phyloP scores from a whole-genome alignment of 177 flowering plant genomes.

The Tripterygium wilfordii region DNA sequence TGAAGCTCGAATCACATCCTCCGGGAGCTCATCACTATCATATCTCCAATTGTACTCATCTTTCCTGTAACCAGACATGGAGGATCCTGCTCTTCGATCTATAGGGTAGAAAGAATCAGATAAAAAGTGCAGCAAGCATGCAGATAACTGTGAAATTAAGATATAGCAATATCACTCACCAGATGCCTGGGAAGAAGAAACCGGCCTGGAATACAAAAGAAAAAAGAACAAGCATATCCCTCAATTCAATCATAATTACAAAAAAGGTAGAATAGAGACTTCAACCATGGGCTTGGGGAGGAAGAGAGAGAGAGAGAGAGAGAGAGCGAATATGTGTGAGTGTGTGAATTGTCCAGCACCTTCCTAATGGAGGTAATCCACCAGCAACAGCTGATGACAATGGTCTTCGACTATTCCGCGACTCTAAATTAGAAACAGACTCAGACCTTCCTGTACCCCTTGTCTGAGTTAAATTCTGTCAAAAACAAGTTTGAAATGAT shows the following conservation, averaged over 20 bases:
- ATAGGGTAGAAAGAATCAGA: constrained; percentile 17
- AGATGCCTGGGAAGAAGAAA: constrained; percentile 69
- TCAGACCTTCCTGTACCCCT: constrained; percentile 65
- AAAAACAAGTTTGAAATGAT: too few species aligned
- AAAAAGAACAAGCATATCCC: not conserved
- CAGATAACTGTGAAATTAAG: not conserved
- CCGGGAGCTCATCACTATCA: constrained; percentile 72
- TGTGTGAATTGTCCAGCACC: too few species aligned
- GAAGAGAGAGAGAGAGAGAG: not conserved
- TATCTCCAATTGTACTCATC: constrained; percentile 95
- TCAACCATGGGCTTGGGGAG: too few species aligned
- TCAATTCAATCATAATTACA: too few species aligned
- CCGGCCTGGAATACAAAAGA: constrained; percentile 40
- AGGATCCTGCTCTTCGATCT: constrained; percentile 81
- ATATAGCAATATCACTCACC: constrained; percentile 77
- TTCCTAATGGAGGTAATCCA: constrained; percentile 90
- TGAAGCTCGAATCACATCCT: constrained; percentile 84
- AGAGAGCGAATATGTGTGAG: not conserved
- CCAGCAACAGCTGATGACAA: constrained; percentile 86
- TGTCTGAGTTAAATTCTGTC: constrained; percentile 72
- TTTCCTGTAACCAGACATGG: constrained; percentile 71
- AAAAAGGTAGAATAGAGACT: not conserved
- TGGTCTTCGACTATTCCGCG: constrained; percentile 62
- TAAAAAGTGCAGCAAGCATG: not conserved
- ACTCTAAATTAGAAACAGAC: constrained; percentile 50